A percentile compares a stretch with the other conserved stretches of the same genome.
These are phyloP conservation scores for Fusarium sambucinum DNA, from an alignment of 2,329 filamentous ascomycete genomes.

Conservation along the genomic window DNA sequence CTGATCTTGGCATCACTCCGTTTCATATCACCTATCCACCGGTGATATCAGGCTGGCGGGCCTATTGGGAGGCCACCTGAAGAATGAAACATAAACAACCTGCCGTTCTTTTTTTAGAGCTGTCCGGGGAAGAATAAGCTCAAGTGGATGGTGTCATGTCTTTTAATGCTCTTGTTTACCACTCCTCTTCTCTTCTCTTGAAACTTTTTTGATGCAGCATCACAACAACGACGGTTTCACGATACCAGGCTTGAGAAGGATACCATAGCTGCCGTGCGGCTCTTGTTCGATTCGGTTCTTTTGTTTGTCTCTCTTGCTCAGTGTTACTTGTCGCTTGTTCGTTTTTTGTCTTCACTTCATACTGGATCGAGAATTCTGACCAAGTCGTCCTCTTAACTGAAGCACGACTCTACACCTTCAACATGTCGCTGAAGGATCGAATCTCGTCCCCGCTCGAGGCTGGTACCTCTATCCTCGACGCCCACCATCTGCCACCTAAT, in stretches of 20 bases:
- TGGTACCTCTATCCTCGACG: slow-evolving; percentile 69
- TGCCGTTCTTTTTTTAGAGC: slow-evolving; percentile 31
- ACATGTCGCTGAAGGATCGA: slow-evolving; percentile 64
- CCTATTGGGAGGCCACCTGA: slow-evolving; percentile 19
- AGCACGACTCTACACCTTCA: slow-evolving; percentile 21
- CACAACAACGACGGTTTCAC: slow-evolving; percentile 22
- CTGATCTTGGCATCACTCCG: slow-evolving; percentile 21
- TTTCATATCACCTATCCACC: slow-evolving; percentile 31
- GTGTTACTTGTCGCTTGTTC: slow-evolving; percentile 4
- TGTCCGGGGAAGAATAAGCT: slow-evolving; percentile 30
- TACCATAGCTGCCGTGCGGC: slow-evolving; percentile 41
- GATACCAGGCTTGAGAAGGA: slow-evolving; percentile 28
- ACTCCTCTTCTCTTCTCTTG: slow-evolving; percentile 6
- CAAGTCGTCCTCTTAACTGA: slow-evolving; percentile 22
- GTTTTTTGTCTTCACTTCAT: slow-evolving; percentile 18
- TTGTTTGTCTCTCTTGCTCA: slow-evolving; percentile 9
- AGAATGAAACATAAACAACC: slow-evolving; percentile 37
- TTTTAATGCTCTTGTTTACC: slow-evolving; percentile 27
- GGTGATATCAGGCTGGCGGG: slow-evolving; percentile 22
- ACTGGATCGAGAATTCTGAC: not conserved
- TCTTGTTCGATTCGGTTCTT: slow-evolving; percentile 17
- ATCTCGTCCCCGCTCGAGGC: slow-evolving; percentile 75
- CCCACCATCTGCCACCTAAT: slow-evolving; percentile 67
- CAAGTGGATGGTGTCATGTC: slow-evolving; percentile 11
- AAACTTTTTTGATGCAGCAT: slow-evolving; percentile 23